Percentiles rank a stretch among this genome's conserved stretches.
These are phyloP conservation scores for Aegilops bicornis DNA, from an alignment of 176 grass and related monocot genomes.

Conservation along the genomic window DNA sequence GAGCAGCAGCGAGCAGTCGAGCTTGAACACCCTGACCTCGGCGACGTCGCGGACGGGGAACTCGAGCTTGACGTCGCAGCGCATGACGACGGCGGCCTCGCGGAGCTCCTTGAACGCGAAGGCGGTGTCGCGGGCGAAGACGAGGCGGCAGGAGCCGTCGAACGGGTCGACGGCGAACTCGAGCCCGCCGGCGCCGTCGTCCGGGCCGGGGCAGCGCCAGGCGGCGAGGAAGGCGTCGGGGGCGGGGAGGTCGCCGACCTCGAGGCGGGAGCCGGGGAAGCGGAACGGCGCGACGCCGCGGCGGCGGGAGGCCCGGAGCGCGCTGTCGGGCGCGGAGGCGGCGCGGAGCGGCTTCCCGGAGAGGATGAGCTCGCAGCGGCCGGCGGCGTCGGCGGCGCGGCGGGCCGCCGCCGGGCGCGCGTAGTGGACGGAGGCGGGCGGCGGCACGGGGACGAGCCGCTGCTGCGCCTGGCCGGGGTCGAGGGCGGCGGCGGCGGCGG, in stretches of 20 bases:
- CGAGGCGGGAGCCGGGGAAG: slow-evolving; percentile 57
- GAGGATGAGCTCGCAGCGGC: slow-evolving; percentile 52
- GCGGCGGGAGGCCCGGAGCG: slow-evolving; percentile 51
- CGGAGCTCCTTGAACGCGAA: slow-evolving; percentile 46
- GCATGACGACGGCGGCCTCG: slow-evolving; percentile 37
- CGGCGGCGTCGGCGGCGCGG: slow-evolving; percentile 47
- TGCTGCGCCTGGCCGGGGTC: neutral
- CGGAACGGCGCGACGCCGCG: slow-evolving; percentile 46
- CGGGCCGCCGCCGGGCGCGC: slow-evolving; percentile 53
- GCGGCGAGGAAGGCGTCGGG: slow-evolving; percentile 46
- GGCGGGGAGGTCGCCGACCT: slow-evolving; percentile 50
- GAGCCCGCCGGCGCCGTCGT: neutral
- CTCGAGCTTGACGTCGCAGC: slow-evolving; percentile 74
- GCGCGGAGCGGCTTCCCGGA: slow-evolving; percentile 32
- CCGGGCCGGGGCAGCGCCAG: slow-evolving; percentile 58
- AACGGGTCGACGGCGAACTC: slow-evolving; percentile 83
- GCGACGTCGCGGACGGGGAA: slow-evolving; percentile 59
- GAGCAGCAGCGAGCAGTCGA: slow-evolving; percentile 50
- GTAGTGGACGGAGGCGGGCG: slow-evolving; percentile 68
- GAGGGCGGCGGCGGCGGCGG: neutral
- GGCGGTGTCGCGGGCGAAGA: slow-evolving; percentile 61
- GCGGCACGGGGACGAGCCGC: slow-evolving; percentile 50
- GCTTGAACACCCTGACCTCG: slow-evolving; percentile 38
- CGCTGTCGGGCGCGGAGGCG: slow-evolving; percentile 43
- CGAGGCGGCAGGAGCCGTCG: slow-evolving; percentile 51